Evolutionary conservation across 2,329 filamentous ascomycete genomes (phyloP), one percentile per base, ranked within the genome.

Genomic region (Aspergillus sp.): DNA sequence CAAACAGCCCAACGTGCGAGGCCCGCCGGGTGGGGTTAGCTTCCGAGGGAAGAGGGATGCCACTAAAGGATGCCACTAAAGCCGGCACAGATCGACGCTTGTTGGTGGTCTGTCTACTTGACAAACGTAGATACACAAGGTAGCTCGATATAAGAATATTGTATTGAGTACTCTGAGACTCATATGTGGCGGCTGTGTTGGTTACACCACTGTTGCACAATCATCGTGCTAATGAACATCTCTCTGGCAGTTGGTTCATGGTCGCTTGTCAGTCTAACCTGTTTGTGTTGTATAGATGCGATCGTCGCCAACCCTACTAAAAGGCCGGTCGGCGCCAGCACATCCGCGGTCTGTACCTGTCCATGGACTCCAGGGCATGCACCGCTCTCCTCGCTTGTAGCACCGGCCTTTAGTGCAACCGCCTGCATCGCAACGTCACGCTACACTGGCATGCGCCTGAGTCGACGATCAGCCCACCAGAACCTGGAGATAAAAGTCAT

Each of bases 1-100:
- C 41, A 36, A 44, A 44, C n/a, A 55, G 47, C 48, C 51, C 62
- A 63, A 60, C 62, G 51, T 57, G 53, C 47, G 49, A 62, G 62
- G 51, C 54, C 56, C 57, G 54, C 59, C 38, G 17, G 48, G 59
- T 59, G 57, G 60, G 39, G 38, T 48, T 49, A 47, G 48, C 25
- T 59, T 57, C 62, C 59, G 59, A 63, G 48, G 39, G 42, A 47
- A 51, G 41, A 49, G 39, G 25, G 44, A 53, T 52, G 54, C 44
- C 54, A 58, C 47, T 53, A 52, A 36, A 30, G 17, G 50, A 53
- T 52, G 54, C 44, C 54, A 58, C 47, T 53, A 52, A 36, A 30
- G 27, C 51, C 17, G 47, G 27, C 21, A 49, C 39, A 59, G 60
- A 62, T 62, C 60, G 56, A 56, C 56, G 39, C 52, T 62, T 62